phyloP scores from a whole-genome alignment of 768 basidiomycete genomes.

The Amanita muscaria region DNA sequence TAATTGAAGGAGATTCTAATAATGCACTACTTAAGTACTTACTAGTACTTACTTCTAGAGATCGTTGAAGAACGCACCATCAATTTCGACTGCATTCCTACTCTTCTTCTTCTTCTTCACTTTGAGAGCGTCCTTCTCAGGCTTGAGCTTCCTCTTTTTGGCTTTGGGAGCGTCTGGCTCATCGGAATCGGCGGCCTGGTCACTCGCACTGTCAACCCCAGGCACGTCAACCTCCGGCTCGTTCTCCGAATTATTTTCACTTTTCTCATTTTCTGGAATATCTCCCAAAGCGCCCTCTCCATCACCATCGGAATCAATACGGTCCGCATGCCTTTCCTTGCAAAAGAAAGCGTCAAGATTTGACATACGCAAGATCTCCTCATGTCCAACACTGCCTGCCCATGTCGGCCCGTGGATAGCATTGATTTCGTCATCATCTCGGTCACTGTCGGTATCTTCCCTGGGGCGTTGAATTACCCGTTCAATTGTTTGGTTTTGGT shows the following conservation, averaged over 20 bases:
- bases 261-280: conserved; percentile 15
- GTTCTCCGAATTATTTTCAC: background rate
- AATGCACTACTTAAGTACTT: no score
- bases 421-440: conserved; percentile 13
- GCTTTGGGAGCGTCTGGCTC: conserved; percentile 21
- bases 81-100: conserved; percentile 47
- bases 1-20: no score
- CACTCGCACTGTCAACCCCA: background rate
- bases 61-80: conserved; percentile 59
- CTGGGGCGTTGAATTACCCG: conserved; percentile 8
- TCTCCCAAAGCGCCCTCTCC: conserved; percentile 13
- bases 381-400: conserved; percentile 91
- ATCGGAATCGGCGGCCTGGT: conserved; percentile 12
- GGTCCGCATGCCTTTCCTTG: conserved; percentile 28
- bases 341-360: conserved; percentile 71
- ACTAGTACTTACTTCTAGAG: conserved; percentile 26
- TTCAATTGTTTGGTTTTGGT: conserved; percentile 13
- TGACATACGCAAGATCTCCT: conserved; percentile 77
- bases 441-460: conserved; percentile 12
- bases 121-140: conserved; percentile 38
- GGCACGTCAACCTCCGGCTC: background rate
- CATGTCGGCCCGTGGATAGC: conserved; percentile 44
- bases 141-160: conserved; percentile 51
- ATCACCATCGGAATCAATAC: conserved; percentile 12
- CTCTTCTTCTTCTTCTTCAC: conserved; percentile 51